Evolutionary conservation across 2,329 filamentous ascomycete species (phyloP), one percentile per base, ranked within the genome.

Genomic region (Arthrobotrys entomopaga): DNA sequence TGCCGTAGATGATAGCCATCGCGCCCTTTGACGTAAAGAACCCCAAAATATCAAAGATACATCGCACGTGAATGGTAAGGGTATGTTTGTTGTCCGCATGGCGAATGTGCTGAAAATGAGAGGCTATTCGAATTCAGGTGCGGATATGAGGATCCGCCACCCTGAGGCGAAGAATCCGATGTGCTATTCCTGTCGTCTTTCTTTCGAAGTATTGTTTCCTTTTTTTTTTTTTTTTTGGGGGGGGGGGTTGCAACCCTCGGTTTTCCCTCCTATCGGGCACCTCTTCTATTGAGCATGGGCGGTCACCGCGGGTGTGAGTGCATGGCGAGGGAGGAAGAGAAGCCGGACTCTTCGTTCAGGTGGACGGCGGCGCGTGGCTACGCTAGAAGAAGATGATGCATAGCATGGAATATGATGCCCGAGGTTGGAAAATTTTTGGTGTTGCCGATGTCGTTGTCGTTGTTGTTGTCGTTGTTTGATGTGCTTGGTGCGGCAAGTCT

Each of bases 21-120:
- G 29, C 20, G 13, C 16, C 20, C 38, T 29, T 16, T 38, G 56
- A 34, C n/a, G 22, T 22, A 48, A 19, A 15, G 29, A 48, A 11
- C 53, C 42, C 10, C 24, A 5, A n/a, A 42, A 60, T 3, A 43
- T 49, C 20, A 49, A 15, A 16, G 53, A 38, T 48, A 54, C 16
- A 24, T 72, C 67, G 40, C 29, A 24, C 49, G 52, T 52, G 38
- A 59, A 40, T 53, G 53, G 22, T 57, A 60, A 48, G 48, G 46
- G 60, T n/a, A 72, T 38, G 22, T 53, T 72, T 53, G 46, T 59
- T 15, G 57, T 46, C 59, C 53, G 67, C 67, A 72, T 72, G 60
- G 60, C 48, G 67, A 48, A 34, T 10, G 2, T 52, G 58, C 46
- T 16, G 19, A 16, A 11, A 11, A 22, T 20, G 1, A 19, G 46